Base-by-base conservation (phyloP, 108 stramenopile genomes). In the Nitzschia sp. region DNA sequence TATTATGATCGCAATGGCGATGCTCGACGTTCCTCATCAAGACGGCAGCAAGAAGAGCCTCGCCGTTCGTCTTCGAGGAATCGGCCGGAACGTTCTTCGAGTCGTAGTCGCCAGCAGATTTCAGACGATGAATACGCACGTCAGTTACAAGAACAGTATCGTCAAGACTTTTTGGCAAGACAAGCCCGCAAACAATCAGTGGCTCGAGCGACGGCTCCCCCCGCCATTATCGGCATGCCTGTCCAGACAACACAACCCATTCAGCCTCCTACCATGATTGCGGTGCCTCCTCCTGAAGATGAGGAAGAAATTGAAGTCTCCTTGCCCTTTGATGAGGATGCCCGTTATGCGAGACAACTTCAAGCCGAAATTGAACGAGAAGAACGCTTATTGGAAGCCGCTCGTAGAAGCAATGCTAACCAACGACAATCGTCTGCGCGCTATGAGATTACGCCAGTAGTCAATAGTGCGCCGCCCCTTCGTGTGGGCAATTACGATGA, bases 101-200 rank as follows among this genome's bases (percentile, higher is more conserved):
- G n/a, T n/a, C n/a, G n/a, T n/a, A n/a, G n/a, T n/a, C n/a, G n/a
- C n/a, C n/a, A n/a, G n/a, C n/a, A n/a, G n/a, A n/a, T n/a, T n/a
- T 42, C 38, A 8, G 49, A 51, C n/a, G 49, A 17, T 17, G 49
- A 51, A 19, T 51, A 51, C 21, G 64, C 64, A 38, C 59, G 35
- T 19, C 23, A 28, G 2, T 27, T 71, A 0, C 70, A 71, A 38
- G 70, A 71, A 26, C 34, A 71, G 29, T 71, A 71, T 31, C 28
- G 70, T n/a, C 46, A 35, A 3, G 70, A 71, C 23, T 71, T 62
- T 6, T 5, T 71, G 3, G 13, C 27, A 15, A 47, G 53, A 25
- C 67, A 68, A 29, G 36, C 54, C 21, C 26, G 24, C 18, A 24
- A 23, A 15, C 30, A 42, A 48, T 25, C 64, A 28, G 26, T 25